Evolutionary conservation across 306 rosid species (phyloP), one percentile per base, ranked within the genome.

Genomic region (Fragaria iinumae): DNA sequence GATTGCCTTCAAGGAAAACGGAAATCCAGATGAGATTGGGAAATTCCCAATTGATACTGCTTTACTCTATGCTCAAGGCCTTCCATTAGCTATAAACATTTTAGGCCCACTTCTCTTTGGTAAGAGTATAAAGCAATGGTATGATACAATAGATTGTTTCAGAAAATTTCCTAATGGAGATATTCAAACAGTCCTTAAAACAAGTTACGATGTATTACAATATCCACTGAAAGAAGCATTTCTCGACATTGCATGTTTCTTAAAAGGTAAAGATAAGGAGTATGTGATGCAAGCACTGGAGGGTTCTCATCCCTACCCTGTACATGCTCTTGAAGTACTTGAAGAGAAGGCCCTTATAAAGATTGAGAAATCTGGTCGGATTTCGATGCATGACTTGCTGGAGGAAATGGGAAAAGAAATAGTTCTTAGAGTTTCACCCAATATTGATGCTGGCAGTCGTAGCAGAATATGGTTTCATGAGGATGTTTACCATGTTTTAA

Each of bases 241-340:
- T 14, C 82, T 86, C 7, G 84, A 83, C 3, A 71, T 86, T 38
- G 87, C 89, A 52, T 83, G 85, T 45, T 86, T 86, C 77, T 78
- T 86, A 6, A 75, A 52, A 11, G 87, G 82, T 3, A 14, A 50
- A 20, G 0, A 1, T 11, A 10, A 21, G 11, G 77, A 83, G 44
- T 69, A 70, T 79, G 80, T 83, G 13, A 80, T 74, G 23, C 65
- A 83, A 36, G 73, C 85, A 43, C 78, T 86, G 6, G 67, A 83
- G 17, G 80, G 74, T 23, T 77, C 85, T 72, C 79, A 72, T 11
- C 78, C 81, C 36, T 11, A 11, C 60, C 43, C 52, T 44, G 63
- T 77, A 14, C 72, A 69, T 4, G 14, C n/a, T 21, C 6, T 44
- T 67, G 62, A 59, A 0, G 17, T 12, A 14, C 34, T 21, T 25